Conservation (phyloP, 345 rosid species). For the Heritiera fomes region DNA sequence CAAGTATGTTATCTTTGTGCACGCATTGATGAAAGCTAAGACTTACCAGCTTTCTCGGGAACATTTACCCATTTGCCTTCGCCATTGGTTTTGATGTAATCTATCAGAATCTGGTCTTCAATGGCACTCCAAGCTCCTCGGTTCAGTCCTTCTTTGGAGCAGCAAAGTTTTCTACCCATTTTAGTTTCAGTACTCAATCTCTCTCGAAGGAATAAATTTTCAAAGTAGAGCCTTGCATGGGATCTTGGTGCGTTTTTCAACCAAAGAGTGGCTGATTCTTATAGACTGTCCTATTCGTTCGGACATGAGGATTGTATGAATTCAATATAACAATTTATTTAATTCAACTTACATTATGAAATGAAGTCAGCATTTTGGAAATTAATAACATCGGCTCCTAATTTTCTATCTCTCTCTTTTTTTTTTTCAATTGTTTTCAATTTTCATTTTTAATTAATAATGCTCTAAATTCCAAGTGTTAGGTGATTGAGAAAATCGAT, state of each 20-base stretch:
- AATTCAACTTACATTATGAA: background rate
- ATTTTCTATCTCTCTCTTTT: too few relatives aligned
- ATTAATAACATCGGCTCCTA: too few relatives aligned
- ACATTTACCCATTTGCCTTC: slow-evolving; percentile 50
- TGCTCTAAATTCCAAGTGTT: background rate
- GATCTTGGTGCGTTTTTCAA: background rate
- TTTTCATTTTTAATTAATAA: background rate
- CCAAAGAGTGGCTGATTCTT: background rate
- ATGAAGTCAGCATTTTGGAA: background rate
- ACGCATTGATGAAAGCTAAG: background rate
- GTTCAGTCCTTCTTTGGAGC: slow-evolving; percentile 35
- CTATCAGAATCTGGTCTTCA: slow-evolving; percentile 41
- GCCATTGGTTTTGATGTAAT: slow-evolving; percentile 39
- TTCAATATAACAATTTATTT: background rate
- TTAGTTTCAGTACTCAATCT: background rate
- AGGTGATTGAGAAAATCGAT: background rate
- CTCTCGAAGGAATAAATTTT: background rate
- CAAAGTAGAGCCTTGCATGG: background rate
- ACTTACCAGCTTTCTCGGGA: slow-evolving; percentile 39
- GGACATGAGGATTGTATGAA: background rate
- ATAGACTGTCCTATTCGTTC: slow-evolving; percentile 10
- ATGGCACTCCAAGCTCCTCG: slow-evolving; percentile 42
- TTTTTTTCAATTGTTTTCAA: too few relatives aligned
- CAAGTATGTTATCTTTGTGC: too few relatives aligned
- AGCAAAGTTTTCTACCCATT: slow-evolving; percentile 45